Percentiles rank a stretch among this genome's conserved stretches.
These are phyloP conservation scores for Epichloe sp. DNA, from an alignment of 2,329 filamentous ascomycete genomes.

Conservation along the genomic window DNA sequence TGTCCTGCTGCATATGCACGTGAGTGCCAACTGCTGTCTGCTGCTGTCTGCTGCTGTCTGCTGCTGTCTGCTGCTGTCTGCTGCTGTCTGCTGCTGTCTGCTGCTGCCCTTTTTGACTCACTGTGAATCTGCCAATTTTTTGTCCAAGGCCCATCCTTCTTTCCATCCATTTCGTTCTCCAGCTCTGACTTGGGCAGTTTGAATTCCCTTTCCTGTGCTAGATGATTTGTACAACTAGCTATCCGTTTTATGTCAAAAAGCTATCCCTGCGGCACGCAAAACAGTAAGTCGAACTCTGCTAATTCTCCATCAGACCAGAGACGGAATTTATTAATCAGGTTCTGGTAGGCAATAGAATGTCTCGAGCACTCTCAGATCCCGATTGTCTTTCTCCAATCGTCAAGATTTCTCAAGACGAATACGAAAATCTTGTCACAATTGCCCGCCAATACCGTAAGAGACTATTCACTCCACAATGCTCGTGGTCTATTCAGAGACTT, in stretches of 20 bases:
- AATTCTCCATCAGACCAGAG: background rate
- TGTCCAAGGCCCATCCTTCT: background rate
- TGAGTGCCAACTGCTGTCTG: background rate
- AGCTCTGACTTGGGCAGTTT: no score
- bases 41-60: background rate
- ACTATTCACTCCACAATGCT: background rate
- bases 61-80: no score
- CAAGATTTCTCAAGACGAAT: slow-evolving; percentile 1
- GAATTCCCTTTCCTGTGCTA: background rate
- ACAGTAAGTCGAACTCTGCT: background rate
- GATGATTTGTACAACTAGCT: background rate
- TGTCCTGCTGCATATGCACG: slow-evolving; percentile 1
- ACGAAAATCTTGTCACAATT: background rate
- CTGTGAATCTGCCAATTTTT: background rate
- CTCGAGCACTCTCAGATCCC: background rate
- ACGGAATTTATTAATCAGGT: background rate
- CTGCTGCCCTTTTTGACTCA: background rate
- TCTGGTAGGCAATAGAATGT: background rate
- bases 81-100: background rate
- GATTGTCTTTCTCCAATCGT: background rate
- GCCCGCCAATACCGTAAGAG: slow-evolving; percentile 1
- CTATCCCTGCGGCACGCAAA: background rate
- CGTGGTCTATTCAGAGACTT: background rate
- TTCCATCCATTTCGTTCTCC: background rate
- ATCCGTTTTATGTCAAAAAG: background rate